Evolutionary conservation across 768 basidiomycete species (phyloP), one percentile per base, ranked within the genome.

Genomic region (Suillus subluteus): DNA sequence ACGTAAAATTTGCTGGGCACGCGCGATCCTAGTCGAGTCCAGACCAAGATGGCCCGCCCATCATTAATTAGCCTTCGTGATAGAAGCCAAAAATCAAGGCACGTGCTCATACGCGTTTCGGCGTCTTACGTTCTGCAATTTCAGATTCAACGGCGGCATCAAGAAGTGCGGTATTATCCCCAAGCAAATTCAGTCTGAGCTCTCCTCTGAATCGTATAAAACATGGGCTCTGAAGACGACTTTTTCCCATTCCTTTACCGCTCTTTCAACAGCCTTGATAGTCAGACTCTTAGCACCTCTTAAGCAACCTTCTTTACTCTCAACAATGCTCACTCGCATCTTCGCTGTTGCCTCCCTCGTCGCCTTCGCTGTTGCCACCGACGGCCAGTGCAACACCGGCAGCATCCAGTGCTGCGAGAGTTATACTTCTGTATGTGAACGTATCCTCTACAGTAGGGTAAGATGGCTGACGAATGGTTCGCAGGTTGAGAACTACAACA

Each of bases 271-370:
- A 56, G 5, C 54, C 7, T 52, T 30, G 26, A 23, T 18, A 21
- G 43, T 12, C n/a, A n/a, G 11, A 48, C 50, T 52, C 26, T 52
- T 64, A 54, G 32, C 16, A 61, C 35, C 26, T 32, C 30, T 52
- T 6, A 26, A 50, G 23, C 43, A 66, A 55, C 37, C 37, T 11
- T 4, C 21, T 32, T 55, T 55, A 26, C 23, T 21, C 11, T 21
- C 32, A 55, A 35, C 1, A 21, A 67, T 64, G 56, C 56, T 67
- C 44, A 43, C 66, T 30, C 66, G 63, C 23, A 9, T 67, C 37
- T n/a, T 67, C 13, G 66, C 66, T 30, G 4, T 67, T 40, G 62
- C 46, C 23, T 44, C 66, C 18, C 55, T 67, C 40, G 66, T 30
- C 23, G 52, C 43, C 37, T 54, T 64, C 56, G 44, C 56, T 48